These are phyloP conservation scores for Rhododendron molle DNA, from an alignment of 148 eudicot species.

Conservation along the genomic window DNA sequence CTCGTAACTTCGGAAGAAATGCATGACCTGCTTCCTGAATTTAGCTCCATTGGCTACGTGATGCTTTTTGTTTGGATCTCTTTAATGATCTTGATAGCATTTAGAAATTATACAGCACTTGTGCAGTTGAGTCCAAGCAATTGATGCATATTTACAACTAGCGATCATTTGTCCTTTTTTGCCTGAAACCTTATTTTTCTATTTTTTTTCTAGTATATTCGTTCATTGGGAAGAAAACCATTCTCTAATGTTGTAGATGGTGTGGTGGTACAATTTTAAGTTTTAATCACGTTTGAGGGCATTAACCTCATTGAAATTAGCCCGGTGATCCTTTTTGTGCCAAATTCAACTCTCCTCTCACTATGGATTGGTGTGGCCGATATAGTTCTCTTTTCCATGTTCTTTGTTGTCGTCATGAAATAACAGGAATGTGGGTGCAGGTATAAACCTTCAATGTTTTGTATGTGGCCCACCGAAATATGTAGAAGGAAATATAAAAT, in stretches of 20 bases:
- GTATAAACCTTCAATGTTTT: background rate
- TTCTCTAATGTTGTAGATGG: background rate
- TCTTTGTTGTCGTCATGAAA: background rate
- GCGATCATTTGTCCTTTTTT: background rate
- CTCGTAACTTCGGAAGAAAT: background rate
- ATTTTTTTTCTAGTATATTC: background rate
- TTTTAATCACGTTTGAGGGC: background rate
- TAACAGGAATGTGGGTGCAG: background rate
- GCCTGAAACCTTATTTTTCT: background rate
- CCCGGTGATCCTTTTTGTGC: background rate
- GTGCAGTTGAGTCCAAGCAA: background rate
- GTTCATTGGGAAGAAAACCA: background rate
- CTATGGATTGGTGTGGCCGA: background rate
- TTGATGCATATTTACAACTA: background rate
- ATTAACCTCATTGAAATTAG: background rate
- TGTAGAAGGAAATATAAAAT: background rate
- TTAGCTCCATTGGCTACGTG: background rate
- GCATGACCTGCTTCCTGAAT: slow-evolving; percentile 1
- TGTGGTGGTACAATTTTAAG: background rate
- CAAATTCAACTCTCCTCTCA: background rate
- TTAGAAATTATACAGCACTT: background rate
- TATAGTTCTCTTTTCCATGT: background rate
- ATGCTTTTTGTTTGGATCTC: background rate
- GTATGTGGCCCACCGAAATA: background rate
- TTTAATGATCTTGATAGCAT: background rate